Percentiles rank a stretch among this genome's conserved stretches.
These are phyloP conservation scores for Cutaneotrichosporon cutaneum DNA, from an alignment of 1,284 basidiomycete species.

Conservation along the genomic window DNA sequence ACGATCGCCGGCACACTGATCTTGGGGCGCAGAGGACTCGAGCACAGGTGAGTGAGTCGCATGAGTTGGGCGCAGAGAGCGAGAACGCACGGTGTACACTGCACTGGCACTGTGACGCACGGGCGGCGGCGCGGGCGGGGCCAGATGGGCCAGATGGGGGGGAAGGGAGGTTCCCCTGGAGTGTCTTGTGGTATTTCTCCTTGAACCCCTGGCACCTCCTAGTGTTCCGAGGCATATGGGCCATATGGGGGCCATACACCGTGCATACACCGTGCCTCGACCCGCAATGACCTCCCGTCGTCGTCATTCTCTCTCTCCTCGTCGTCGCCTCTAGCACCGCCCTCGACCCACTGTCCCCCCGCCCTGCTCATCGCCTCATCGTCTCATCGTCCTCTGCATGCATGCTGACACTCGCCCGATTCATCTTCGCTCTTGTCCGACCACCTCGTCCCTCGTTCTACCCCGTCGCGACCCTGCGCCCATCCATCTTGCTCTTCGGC, in stretches of 20 bases:
- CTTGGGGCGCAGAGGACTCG: too few relatives aligned
- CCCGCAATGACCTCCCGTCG: neutral
- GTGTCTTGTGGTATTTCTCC: neutral
- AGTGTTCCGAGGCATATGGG: too few relatives aligned
- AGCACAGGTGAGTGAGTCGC: neutral
- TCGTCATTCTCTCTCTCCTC: neutral
- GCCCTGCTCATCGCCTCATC: neutral
- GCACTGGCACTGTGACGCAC: neutral
- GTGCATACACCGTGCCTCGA: neutral
- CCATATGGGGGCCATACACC: too few relatives aligned
- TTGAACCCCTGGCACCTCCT: neutral
- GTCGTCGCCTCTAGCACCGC: neutral
- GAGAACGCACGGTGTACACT: too few relatives aligned
- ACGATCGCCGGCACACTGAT: neutral
- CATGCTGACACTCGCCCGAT: neutral
- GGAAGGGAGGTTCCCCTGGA: neutral
- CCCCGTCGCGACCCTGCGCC: neutral
- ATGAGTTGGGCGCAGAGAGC: neutral
- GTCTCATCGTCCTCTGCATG: neutral
- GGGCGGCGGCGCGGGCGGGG: neutral
- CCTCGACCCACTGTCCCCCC: neutral
- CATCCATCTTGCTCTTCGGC: neutral
- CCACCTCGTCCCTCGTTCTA: neutral
- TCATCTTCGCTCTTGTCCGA: neutral
- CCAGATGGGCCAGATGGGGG: neutral